These are phyloP conservation scores for Aspergillus nidulans DNA, from an alignment of 495 filamentous ascomycete genomes.

Conservation along the genomic window DNA sequence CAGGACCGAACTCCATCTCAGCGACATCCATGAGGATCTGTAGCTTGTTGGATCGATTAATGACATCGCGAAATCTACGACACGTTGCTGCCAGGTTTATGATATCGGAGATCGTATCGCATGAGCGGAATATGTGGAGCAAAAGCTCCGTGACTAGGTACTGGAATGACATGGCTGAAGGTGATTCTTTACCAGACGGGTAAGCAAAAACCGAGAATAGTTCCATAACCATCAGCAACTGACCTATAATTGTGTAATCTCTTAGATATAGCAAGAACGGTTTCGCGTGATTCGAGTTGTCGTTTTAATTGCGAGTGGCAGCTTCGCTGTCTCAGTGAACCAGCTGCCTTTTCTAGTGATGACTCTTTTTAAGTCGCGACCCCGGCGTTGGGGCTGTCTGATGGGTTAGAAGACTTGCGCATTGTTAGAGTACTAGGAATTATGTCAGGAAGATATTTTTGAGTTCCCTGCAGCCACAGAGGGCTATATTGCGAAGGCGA, in stretches of 20 bases:
- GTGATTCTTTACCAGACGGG: constrained; percentile 14
- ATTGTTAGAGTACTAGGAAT: constrained; percentile 18
- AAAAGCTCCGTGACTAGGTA: constrained; percentile 58
- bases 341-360: constrained; percentile 23
- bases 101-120: constrained; percentile 47
- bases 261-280: not conserved
- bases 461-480: constrained; percentile 21
- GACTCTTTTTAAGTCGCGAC: constrained; percentile 47
- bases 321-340: constrained; percentile 34
- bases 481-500: constrained; percentile 28
- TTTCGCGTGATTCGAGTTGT: not conserved
- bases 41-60: constrained; percentile 48
- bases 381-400: constrained; percentile 73
- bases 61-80: constrained; percentile 50
- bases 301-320: not conserved
- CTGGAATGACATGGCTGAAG: constrained; percentile 42
- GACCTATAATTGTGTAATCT: constrained; percentile 3
- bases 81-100: constrained; percentile 52
- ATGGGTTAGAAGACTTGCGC: constrained; percentile 25
- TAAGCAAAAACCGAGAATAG: not conserved
- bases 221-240: not conserved
- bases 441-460: constrained; percentile 22
- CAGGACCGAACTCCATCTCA: constrained; percentile 57
- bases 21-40: constrained; percentile 48
- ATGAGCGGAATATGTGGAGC: constrained; percentile 55